Conservation (phyloP, 148 eudicot species). For the Arbutus unedo region DNA sequence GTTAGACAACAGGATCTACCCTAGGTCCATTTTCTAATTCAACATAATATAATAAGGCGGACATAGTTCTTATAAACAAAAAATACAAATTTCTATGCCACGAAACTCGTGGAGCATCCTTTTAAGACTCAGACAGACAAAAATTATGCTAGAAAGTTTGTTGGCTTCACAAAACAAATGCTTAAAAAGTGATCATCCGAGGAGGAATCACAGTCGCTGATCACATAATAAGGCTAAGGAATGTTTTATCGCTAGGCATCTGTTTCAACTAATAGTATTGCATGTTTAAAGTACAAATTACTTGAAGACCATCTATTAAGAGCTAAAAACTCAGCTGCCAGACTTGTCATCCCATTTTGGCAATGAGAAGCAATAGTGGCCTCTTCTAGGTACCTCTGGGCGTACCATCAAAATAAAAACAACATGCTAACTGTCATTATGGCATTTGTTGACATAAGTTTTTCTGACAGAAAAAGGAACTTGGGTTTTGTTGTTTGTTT, state of each 20-base stretch:
- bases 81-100: too few relatives aligned
- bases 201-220: neutral
- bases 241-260: neutral
- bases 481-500: too few relatives aligned
- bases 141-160: neutral
- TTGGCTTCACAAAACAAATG: neutral
- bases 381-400: neutral
- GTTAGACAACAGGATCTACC: too few relatives aligned
- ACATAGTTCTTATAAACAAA: too few relatives aligned
- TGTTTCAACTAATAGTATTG: neutral
- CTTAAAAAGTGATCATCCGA: neutral
- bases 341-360: neutral
- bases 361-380: neutral
- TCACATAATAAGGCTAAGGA: neutral
- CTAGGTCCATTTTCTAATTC: too few relatives aligned
- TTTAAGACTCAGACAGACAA: too few relatives aligned
- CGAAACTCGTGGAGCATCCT: too few relatives aligned
- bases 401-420: neutral
- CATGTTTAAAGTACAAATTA: neutral
- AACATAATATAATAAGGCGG: too few relatives aligned
- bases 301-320: neutral
- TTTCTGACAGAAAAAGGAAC: too few relatives aligned
- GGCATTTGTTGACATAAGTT: too few relatives aligned
- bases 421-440: too few relatives aligned
- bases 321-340: neutral